phyloP scores from a whole-genome alignment of 257 asterid genomes.

The Asclepias syriaca region DNA sequence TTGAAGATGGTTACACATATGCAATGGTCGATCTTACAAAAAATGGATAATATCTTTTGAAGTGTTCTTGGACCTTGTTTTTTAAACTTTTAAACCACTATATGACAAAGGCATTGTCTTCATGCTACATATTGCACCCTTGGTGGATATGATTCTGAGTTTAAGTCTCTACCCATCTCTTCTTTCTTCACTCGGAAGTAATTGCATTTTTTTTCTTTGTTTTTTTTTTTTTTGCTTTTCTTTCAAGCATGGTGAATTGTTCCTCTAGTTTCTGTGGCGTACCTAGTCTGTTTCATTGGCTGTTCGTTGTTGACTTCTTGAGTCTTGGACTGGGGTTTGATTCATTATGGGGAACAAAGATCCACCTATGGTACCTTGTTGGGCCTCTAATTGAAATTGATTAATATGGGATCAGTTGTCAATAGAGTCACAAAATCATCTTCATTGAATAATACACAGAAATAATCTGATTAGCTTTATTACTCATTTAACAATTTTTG shows the following conservation, averaged over 20 bases:
- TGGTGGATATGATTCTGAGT: not conserved
- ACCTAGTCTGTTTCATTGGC: not conserved
- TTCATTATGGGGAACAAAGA: not conserved
- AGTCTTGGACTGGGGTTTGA: not conserved
- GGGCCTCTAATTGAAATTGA: not conserved
- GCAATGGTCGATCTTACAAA: not conserved
- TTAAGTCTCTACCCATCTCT: not conserved
- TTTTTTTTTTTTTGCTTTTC: too few relatives aligned
- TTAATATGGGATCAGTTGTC: not conserved
- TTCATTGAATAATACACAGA: not conserved
- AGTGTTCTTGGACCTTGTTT: not conserved
- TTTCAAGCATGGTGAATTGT: too few relatives aligned
- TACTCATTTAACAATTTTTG: not conserved
- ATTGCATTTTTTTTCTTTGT: not conserved
- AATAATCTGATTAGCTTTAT: not conserved
- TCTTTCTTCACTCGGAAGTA: not conserved
- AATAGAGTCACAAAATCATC: not conserved
- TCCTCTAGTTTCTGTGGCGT: not conserved
- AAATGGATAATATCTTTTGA: not conserved
- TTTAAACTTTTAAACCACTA: not conserved
- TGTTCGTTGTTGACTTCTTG: not conserved
- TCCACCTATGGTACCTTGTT: not conserved
- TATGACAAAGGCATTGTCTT: not conserved
- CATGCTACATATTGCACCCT: not conserved
- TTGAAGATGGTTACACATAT: not conserved